Conservation (phyloP, 164 flowering plant genomes). For the Tinospora cordifolia region DNA sequence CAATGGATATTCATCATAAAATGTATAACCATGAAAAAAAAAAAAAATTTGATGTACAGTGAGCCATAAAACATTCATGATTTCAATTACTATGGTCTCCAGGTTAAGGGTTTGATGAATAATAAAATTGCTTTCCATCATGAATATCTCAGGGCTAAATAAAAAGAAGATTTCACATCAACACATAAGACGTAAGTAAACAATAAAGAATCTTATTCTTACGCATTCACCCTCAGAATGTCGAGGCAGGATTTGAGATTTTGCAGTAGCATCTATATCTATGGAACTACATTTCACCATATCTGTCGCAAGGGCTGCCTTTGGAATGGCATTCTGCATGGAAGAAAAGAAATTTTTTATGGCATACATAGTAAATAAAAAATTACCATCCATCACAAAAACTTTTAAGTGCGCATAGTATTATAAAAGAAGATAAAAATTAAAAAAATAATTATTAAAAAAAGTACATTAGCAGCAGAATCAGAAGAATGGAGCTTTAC, state of each 20-base stretch:
- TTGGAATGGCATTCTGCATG: slow-evolving; percentile 23
- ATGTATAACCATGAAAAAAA: no score
- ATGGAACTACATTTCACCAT: slow-evolving; percentile 21
- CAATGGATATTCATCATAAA: no score
- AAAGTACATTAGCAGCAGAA: not conserved
- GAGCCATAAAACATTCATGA: not conserved
- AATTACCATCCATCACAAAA: not conserved
- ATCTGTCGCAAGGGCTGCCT: slow-evolving; percentile 9
- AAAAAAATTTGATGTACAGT: not conserved
- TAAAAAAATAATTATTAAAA: no score
- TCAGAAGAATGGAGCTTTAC: slow-evolving; percentile 22
- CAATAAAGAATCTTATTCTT: slow-evolving; percentile 16
- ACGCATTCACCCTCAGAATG: slow-evolving; percentile 21
- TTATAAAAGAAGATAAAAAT: not conserved
- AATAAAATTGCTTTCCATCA: not conserved
- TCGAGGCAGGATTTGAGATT: slow-evolving; percentile 7
- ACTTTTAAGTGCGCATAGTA: not conserved
- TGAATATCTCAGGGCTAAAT: not conserved
- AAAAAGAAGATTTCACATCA: not conserved
- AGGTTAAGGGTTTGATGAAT: not conserved
- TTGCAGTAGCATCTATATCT: slow-evolving; percentile 13
- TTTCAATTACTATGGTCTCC: not conserved
- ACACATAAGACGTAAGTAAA: not conserved
- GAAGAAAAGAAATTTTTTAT: not conserved
- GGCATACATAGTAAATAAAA: not conserved